Evolutionary conservation across 495 filamentous ascomycete genomes (phyloP), one percentile per base, ranked within the genome.

Genomic region (Diplogelasinospora grovesii): DNA sequence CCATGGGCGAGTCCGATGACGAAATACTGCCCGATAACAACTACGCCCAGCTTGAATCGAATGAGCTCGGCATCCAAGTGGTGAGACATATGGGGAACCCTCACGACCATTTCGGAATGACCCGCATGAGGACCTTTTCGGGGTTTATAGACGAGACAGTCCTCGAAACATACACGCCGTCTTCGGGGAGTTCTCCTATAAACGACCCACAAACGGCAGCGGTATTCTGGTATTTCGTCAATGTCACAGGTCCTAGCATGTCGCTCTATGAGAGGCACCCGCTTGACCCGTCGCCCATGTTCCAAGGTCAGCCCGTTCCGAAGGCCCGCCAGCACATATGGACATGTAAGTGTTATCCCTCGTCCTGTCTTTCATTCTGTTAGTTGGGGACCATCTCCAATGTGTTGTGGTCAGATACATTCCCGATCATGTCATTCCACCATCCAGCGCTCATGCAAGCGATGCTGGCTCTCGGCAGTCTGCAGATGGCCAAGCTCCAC

Each of bases 191-290:
- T 3, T 89, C 86, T 23, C 92, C 89, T 4, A 63, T 96, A 18
- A 85, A 80, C 50, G 89, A 97, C 53, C 73, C 78, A 2, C 79
- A 81, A 41, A 93, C 87, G 1, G 88, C 88, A 8, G 77, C 83
- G 22, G 78, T 96, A 11, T 98, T 97, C 57, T 82, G 82, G 54
- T 88, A 97, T 64, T 98, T 96, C 59, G 78, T 96, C 19, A 82
- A 87, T 50, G 82, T 89, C 6, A 95, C 89, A 2, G 92, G 83
- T 0, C 88, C 90, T 1, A 83, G 75, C 48, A 71, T 97, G 46
- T 94, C 89, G 2, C 73, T 95, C 18, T 95, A 85, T 48, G 90
- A 97, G 58, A 73, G 92, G 22, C 78, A 88, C 61, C 81, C 85
- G 9, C 74, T 81, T 11, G 89, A 94, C 56, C 76, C 88, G 1